Percentiles rank a stretch among this genome's conserved stretches.
phyloP scores from a whole-genome alignment of 495 filamentous ascomycete genomes.

The Hamigera avellanea region DNA sequence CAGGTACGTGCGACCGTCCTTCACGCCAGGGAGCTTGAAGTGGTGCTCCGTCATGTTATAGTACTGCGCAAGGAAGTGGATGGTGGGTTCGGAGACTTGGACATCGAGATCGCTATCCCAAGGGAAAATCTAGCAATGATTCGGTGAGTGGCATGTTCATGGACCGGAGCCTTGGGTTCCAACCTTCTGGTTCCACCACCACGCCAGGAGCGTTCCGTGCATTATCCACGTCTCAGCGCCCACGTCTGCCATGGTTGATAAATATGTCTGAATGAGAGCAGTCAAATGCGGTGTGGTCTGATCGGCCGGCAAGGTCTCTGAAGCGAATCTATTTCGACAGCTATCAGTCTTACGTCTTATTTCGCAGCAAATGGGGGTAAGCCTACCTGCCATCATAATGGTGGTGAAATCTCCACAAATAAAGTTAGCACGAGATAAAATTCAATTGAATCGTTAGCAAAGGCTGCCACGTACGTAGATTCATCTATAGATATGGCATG shows the following conservation, averaged over 20 bases:
- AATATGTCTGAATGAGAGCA: slow-evolving; percentile 42
- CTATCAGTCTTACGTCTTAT: neutral
- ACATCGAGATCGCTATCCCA: slow-evolving; percentile 55
- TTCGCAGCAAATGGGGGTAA: neutral
- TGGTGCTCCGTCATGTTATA: slow-evolving; percentile 54
- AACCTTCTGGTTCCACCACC: slow-evolving; percentile 53
- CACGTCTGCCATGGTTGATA: slow-evolving; percentile 42
- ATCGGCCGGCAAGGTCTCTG: slow-evolving; percentile 29
- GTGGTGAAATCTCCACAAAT: slow-evolving; percentile 37
- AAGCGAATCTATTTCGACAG: slow-evolving; percentile 34
- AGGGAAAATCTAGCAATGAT: slow-evolving; percentile 42
- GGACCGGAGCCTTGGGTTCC: neutral
- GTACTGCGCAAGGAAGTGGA: slow-evolving; percentile 44
- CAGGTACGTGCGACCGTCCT: slow-evolving; percentile 37
- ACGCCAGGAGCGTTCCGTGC: slow-evolving; percentile 48
- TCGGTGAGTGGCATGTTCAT: too few relatives aligned
- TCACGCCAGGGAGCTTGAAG: slow-evolving; percentile 31
- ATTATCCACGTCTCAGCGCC: slow-evolving; percentile 53
- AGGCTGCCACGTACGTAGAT: slow-evolving; percentile 34
- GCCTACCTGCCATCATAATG: slow-evolving; percentile 51
- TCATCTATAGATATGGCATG: slow-evolving; percentile 42
- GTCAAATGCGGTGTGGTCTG: slow-evolving; percentile 36
- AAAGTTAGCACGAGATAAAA: neutral
- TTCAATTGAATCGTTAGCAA: too few relatives aligned
- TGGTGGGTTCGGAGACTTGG: slow-evolving; percentile 43